Evolutionary conservation across 345 rosid species (phyloP), one percentile per base, ranked within the genome.

Genomic region (Schrenkiella parvula): DNA sequence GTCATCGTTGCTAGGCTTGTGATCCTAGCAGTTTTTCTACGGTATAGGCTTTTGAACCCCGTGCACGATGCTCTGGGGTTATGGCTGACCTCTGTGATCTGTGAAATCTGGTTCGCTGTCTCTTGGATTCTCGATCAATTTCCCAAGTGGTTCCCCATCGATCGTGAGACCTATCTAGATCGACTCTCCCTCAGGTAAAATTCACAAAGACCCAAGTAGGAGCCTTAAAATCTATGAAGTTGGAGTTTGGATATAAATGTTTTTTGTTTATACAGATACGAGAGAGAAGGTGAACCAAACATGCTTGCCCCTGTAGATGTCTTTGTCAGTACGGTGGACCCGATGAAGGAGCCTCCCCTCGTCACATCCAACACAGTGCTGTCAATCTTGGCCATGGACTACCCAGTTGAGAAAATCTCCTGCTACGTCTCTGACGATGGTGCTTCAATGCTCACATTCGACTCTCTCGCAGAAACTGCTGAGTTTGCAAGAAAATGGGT

Each of bases 51-150:
- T 28, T 39, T 88, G 88, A 88, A 95, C 67, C 99, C 99, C 0
- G 97, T 87, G 34, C 90, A 87, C 34, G 90, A 95, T 68, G 97
- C 97, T 8, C 71, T 89, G 50, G 95, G 96, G 17, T 90, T 95
- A 61, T 95, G 99, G 99, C 82, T 91, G 58, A 91, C 90, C 43
- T 89, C 99, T 72, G 84, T 91, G 25, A 82, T 86, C 66, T 95
- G 97, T 73, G 95, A 93, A 79, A 88, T 93, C 75, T 91, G 97
- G 98, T 93, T 93, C 46, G 98, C 98, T 2, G 48, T 93, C 64
- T 93, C 98, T 2, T 93, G 95, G 98, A 93, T 93, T 74, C 96
- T 93, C 44, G 98, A 93, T 84, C 96, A 93, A 89, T 93, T 91
- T 74, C 98, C 97, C 44, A 95, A 91, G 78, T 91, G 97, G 97